A percentile compares a stretch with the other conserved stretches of the same genome.
These are phyloP conservation scores for Aspergillus quadricinctus DNA, from an alignment of 2,329 filamentous ascomycete species.

Conservation along the genomic window DNA sequence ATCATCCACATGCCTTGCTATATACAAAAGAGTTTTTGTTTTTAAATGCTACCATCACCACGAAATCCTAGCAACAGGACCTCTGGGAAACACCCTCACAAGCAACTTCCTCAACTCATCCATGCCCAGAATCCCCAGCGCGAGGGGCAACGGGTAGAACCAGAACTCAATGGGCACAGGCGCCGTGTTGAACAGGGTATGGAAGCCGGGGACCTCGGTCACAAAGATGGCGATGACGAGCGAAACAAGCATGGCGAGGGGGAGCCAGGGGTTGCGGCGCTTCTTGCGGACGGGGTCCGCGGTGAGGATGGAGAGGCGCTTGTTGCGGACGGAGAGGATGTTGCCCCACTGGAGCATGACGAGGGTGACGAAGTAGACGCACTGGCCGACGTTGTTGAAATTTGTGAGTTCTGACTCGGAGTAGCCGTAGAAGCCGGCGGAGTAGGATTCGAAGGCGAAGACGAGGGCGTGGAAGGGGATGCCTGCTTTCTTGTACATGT, in stretches of 20 bases:
- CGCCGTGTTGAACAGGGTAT: constrained; percentile 47
- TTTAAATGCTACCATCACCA: constrained; percentile 35
- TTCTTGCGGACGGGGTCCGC: constrained; percentile 47
- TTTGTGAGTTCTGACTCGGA: constrained; percentile 41
- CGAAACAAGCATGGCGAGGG: constrained; percentile 45
- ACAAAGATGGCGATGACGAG: constrained; percentile 52
- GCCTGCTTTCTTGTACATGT: constrained; percentile 46
- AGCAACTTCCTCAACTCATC: constrained; percentile 52
- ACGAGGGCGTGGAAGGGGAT: constrained; percentile 48
- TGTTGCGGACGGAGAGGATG: constrained; percentile 49
- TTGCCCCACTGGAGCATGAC: constrained; percentile 55
- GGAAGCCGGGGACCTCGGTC: constrained; percentile 49
- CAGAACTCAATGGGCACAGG: constrained; percentile 51
- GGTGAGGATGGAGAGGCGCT: constrained; percentile 50
- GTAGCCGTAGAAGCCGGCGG: constrained; percentile 49
- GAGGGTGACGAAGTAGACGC: constrained; percentile 53
- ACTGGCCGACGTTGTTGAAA: constrained; percentile 49
- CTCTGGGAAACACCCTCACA: constrained; percentile 45
- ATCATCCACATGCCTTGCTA: not conserved
- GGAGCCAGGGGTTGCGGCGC: constrained; percentile 49
- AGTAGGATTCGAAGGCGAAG: constrained; percentile 49
- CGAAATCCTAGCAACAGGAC: constrained; percentile 45
- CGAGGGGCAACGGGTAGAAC: constrained; percentile 50
- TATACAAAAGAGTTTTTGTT: not conserved
- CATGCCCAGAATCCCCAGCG: constrained; percentile 48